Evolutionary conservation across 768 basidiomycete genomes (phyloP).

Genomic region (Pleurotus salmoneostramineus): DNA sequence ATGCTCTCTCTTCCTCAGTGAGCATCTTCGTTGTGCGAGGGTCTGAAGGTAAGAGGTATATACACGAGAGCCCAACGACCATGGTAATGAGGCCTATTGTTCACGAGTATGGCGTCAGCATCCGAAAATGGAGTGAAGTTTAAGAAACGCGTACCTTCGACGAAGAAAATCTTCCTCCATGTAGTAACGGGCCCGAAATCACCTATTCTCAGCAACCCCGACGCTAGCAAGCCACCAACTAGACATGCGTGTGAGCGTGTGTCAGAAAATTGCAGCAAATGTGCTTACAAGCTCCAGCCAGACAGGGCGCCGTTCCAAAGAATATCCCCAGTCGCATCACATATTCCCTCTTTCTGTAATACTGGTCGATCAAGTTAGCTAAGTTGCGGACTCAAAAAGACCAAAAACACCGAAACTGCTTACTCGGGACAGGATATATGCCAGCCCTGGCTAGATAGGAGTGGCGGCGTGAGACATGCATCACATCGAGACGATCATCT

Average conservation of each 20-base stretch:
- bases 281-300: conserved; percentile 31
- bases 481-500: background rate
- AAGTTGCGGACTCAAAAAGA: background rate
- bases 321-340: conserved; percentile 32
- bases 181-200: conserved; percentile 26
- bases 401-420: conserved; percentile 9
- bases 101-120: background rate
- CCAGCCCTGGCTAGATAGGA: conserved; percentile 28
- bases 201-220: conserved; percentile 27
- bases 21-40: conserved; percentile 23
- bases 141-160: conserved; percentile 18
- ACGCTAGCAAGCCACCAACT: conserved; percentile 31
- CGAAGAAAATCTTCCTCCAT: conserved; percentile 33
- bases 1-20: conserved; percentile 20
- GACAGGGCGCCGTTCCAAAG: conserved; percentile 26
- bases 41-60: conserved; percentile 24
- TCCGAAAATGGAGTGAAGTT: background rate
- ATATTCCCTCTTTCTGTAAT: conserved; percentile 30
- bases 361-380: conserved; percentile 17
- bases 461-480: background rate
- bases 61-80: conserved; percentile 20
- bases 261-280: background rate
- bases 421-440: conserved; percentile 34
- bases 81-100: conserved; percentile 23
- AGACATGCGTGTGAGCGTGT: background rate